Evolutionary conservation across 2,329 filamentous ascomycete genomes (phyloP).

Genomic region (Stemphylium vesicarium): DNA sequence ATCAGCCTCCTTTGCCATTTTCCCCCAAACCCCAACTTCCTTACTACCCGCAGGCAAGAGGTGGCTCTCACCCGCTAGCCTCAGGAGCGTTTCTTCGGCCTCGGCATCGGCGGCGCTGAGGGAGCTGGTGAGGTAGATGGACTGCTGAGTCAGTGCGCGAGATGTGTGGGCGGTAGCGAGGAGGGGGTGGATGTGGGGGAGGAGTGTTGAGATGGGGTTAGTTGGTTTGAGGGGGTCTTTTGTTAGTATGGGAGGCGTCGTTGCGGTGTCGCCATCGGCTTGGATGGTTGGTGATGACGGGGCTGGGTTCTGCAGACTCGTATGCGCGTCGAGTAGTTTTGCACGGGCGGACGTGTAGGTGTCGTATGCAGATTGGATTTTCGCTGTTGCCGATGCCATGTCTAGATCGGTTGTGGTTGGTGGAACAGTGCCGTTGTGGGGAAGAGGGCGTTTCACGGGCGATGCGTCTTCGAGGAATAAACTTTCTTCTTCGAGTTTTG

Average conservation of each 20-base stretch:
- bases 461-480: conserved; percentile 44
- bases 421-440: neutral
- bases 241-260: conserved; percentile 10
- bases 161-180: conserved; percentile 33
- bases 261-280: neutral
- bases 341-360: conserved; percentile 38
- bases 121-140: conserved; percentile 42
- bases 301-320: conserved; percentile 24
- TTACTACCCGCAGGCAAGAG: conserved; percentile 43
- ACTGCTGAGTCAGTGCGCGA: conserved; percentile 42
- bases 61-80: conserved; percentile 49
- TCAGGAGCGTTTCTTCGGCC: conserved; percentile 34
- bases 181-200: conserved; percentile 42
- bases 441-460: conserved; percentile 34
- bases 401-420: conserved; percentile 9
- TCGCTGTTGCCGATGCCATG: conserved; percentile 28
- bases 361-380: conserved; percentile 39
- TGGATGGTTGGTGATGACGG: neutral
- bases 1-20: conserved; percentile 30
- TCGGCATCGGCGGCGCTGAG: conserved; percentile 41
- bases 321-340: conserved; percentile 28
- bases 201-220: conserved; percentile 31
- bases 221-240: neutral
- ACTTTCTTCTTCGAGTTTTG: conserved; percentile 49
- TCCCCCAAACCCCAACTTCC: conserved; percentile 35